Conservation (phyloP, 805 yeast genomes). For the Sugiyamaella marilandica region DNA sequence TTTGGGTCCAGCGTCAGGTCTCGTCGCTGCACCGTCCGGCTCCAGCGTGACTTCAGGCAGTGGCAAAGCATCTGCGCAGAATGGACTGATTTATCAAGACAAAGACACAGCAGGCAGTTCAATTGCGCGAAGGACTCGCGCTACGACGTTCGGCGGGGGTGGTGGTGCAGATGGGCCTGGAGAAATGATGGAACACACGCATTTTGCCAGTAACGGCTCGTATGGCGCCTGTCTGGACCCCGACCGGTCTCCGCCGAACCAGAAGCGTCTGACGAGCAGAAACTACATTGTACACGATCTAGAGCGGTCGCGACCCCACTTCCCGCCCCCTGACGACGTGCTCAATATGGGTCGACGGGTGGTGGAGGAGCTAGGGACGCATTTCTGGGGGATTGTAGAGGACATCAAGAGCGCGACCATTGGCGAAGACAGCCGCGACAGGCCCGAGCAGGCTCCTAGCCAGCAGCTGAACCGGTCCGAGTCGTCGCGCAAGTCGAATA, state of each 20-base stretch:
- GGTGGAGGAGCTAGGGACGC: conserved; percentile 32
- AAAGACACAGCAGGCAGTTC: background rate
- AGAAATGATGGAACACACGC: background rate
- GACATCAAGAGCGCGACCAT: conserved; percentile 33
- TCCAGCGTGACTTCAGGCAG: background rate
- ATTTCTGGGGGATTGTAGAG: conserved; percentile 34
- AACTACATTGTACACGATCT: background rate
- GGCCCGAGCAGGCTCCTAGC: background rate
- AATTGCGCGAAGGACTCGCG: background rate
- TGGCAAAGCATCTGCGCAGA: background rate
- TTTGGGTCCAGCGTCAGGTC: background rate
- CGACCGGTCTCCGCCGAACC: conserved; percentile 10
- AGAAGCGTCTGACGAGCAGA: background rate
- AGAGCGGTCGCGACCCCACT: conserved; percentile 10
- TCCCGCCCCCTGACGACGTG: conserved; percentile 25
- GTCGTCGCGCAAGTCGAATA: background rate
- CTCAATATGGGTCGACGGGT: conserved; percentile 30
- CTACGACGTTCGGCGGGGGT: background rate
- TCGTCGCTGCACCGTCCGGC: background rate
- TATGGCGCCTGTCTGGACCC: conserved; percentile 12
- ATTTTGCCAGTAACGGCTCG: background rate
- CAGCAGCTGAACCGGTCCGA: background rate
- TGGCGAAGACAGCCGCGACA: conserved; percentile 25
- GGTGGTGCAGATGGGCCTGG: background rate
- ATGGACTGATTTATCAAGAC: background rate